A percentile compares a stretch with the other conserved stretches of the same genome.
phyloP scores from a whole-genome alignment of 805 yeast genomes.

The Metschnikowia corniflorae region DNA sequence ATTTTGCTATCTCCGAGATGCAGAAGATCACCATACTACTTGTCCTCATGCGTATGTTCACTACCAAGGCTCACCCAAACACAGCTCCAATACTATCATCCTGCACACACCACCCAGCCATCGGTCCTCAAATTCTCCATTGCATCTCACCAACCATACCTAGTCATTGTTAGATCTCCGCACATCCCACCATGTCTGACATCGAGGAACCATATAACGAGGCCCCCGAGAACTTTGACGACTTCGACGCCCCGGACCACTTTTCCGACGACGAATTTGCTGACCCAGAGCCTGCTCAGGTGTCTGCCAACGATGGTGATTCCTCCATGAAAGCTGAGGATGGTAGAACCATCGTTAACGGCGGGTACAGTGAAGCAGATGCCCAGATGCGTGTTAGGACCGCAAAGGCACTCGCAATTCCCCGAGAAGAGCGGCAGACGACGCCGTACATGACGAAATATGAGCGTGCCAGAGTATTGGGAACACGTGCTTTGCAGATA shows the following conservation, averaged over 20 bases:
- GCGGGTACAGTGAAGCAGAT: constrained; percentile 64
- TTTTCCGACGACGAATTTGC: constrained; percentile 67
- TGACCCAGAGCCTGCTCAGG: constrained; percentile 29
- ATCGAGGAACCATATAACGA: constrained; percentile 59
- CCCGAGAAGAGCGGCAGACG: constrained; percentile 84
- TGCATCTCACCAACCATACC: too few species aligned
- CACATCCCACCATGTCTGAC: constrained; percentile 34
- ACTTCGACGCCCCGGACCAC: constrained; percentile 77
- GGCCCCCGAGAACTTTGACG: constrained; percentile 66
- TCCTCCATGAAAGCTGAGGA: constrained; percentile 57
- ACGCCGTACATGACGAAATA: constrained; percentile 99
- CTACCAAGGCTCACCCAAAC: too few species aligned
- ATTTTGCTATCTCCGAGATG: too few species aligned
- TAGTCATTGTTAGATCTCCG: too few species aligned
- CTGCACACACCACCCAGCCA: too few species aligned
- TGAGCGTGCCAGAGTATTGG: constrained; percentile 95
- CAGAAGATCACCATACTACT: too few species aligned
- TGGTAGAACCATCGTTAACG: constrained; percentile 68
- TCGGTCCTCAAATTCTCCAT: too few species aligned
- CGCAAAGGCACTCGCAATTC: constrained; percentile 77
- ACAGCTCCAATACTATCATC: too few species aligned
- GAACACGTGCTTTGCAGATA: constrained; percentile 95
- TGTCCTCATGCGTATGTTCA: too few species aligned
- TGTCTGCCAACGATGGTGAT: constrained; percentile 24
- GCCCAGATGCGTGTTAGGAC: constrained; percentile 52